Conservation (phyloP, 345 rosid genomes). For the Trapa bicornis region DNA sequence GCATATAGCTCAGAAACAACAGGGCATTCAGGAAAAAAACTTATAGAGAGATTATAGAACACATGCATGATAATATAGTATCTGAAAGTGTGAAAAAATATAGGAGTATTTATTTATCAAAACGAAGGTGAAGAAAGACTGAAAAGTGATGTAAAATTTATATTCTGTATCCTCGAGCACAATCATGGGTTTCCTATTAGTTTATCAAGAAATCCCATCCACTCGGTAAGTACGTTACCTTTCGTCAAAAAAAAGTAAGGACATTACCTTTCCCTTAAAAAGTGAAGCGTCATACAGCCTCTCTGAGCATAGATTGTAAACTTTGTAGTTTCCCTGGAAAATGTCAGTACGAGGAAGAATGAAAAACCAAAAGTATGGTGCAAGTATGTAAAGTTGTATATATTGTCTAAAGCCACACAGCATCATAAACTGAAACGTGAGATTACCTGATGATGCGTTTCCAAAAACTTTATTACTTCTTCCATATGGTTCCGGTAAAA, state of each 20-base stretch:
- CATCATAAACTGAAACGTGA: neutral
- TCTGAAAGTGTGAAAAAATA: neutral
- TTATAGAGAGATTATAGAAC: neutral
- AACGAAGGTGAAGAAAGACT: too few relatives aligned
- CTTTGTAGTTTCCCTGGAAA: constrained; percentile 74
- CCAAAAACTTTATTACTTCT: constrained; percentile 84
- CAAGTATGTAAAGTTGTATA: neutral
- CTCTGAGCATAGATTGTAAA: constrained; percentile 91
- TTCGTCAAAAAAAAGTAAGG: constrained; percentile 43
- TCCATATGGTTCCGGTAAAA: constrained; percentile 87
- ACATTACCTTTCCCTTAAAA: constrained; percentile 72
- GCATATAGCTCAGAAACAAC: neutral
- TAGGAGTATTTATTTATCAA: too few relatives aligned
- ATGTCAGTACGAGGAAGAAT: constrained; percentile 7
- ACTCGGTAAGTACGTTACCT: constrained; percentile 30
- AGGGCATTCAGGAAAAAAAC: neutral
- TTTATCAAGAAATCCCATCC: neutral
- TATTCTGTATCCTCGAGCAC: neutral
- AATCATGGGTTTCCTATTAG: neutral
- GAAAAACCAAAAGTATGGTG: neutral
- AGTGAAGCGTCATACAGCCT: constrained; percentile 80
- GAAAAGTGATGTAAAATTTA: neutral
- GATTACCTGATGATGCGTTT: constrained; percentile 79
- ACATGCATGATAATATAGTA: neutral
- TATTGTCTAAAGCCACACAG: neutral